Base-by-base conservation (phyloP, 2,329 filamentous ascomycete species). In the Arthrocladium fulminans region DNA sequence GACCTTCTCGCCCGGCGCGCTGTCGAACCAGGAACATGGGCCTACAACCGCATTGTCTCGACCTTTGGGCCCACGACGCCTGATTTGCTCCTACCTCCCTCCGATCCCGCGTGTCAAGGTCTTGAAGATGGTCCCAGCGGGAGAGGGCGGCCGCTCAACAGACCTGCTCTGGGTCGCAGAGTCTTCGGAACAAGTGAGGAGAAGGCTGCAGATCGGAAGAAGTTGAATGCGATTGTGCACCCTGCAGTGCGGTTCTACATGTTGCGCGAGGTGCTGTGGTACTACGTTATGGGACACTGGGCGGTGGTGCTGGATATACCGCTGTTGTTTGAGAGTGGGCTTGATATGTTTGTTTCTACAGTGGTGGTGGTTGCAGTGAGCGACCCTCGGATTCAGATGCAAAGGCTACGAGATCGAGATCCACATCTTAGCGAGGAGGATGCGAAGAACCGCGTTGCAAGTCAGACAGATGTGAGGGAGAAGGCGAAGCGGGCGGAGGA, bases 221-320 rank as follows among this genome's bases (percentile, higher is more conserved):
- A 85, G 24, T 74, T 98, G 12, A 97, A 97, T 64, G 73, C 78
- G 42, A 97, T 98, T 56, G 86, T 97, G 44, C 92, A 98, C 64
- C 92, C 92, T 0, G 88, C 87, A 0, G 89, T 98, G 35, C 76
- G 89, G 34, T 75, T 72, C 61, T 88, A 86, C 64, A 90, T 96
- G 76, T 87, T 88, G 65, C 80, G 75, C 59, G 73, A 77, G 41
- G 77, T 97, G 49, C 61, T 88, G n/a, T 71, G 73, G 52, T 79
- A 79, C 57, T 96, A 95, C 61, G 48, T 92, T 12, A 68, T 68
- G 1, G 90, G 92, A 0, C 65, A 81, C 62, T 92, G 90, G 88
- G 89, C 88, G 0, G 88, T 95, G 3, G 84, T 98, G 29, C 74
- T 97, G 13, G 92, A 98, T 63, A 83, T 98, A 7, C 92, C 92